Conservation (phyloP, 495 filamentous ascomycete genomes). For the Penicillium odoratum region DNA sequence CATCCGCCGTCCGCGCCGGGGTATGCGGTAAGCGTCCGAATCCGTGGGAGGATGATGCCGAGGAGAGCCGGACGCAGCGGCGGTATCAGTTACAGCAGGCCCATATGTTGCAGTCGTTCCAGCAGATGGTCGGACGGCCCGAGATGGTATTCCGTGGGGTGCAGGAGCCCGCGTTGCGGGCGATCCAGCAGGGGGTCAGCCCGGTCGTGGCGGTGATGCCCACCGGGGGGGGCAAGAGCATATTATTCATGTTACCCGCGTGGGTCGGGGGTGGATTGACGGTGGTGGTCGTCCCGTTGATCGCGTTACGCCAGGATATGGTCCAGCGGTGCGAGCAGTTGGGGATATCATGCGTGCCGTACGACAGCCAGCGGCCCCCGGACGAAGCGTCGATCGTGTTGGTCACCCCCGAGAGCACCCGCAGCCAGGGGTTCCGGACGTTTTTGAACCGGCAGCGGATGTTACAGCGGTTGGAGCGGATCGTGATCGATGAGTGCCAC, state of each 20-base stretch:
- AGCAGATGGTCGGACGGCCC: not conserved
- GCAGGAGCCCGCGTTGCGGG: not conserved
- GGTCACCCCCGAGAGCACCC: not conserved
- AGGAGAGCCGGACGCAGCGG: not conserved
- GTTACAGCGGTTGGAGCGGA: not conserved
- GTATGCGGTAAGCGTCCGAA: not conserved
- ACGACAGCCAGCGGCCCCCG: not conserved
- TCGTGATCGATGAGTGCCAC: not conserved
- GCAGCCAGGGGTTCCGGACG: not conserved
- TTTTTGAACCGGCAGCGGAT: not conserved
- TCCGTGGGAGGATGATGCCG: not conserved
- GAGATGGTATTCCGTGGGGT: not conserved
- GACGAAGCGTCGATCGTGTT: not conserved
- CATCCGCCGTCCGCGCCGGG: not conserved
- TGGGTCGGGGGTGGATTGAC: not conserved
- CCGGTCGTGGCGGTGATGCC: not conserved
- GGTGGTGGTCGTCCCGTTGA: not conserved
- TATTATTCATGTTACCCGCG: slow-evolving; percentile 1
- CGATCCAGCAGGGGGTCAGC: not conserved
- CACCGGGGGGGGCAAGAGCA: not conserved
- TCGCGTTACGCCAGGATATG: not conserved
- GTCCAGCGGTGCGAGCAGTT: not conserved
- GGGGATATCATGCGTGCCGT: not conserved
- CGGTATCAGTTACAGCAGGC: not conserved
- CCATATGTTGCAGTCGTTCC: not conserved